Evolutionary conservation across 2,329 filamentous ascomycete genomes (phyloP).

Genomic region (Colletotrichum sp.): DNA sequence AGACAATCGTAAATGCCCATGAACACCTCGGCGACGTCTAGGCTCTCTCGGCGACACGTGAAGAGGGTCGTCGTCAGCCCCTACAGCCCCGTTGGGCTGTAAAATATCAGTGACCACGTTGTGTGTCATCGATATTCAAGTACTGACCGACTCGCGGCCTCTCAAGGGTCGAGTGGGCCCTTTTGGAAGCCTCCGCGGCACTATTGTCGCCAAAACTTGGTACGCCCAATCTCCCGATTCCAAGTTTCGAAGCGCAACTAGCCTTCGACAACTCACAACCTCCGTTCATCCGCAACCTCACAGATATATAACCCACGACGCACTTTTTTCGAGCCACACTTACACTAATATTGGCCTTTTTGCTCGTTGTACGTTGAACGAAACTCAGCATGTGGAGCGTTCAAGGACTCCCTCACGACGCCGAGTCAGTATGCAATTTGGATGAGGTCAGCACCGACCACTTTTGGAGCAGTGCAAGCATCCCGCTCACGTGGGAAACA

Average conservation of each 20-base stretch:
- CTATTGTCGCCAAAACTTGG: background rate
- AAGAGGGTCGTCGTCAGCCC: background rate
- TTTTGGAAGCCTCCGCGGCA: background rate
- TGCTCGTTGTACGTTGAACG: background rate
- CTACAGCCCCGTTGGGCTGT: background rate
- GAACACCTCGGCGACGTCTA: background rate
- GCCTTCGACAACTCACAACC: background rate
- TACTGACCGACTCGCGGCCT: background rate
- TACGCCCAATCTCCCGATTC: background rate
- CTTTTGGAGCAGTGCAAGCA: background rate
- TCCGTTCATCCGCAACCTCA: background rate
- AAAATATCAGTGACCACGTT: background rate
- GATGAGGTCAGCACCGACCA: background rate
- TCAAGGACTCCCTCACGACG: background rate
- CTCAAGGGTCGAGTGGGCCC: background rate
- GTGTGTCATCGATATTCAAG: background rate
- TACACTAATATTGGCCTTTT: accelerated
- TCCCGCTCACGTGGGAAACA: background rate
- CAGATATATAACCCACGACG: background rate
- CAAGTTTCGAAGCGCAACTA: background rate
- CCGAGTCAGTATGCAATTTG: background rate
- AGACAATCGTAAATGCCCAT: background rate
- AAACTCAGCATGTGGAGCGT: background rate
- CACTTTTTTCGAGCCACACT: background rate
- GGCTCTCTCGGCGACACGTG: background rate